These are phyloP conservation scores for Nasturtium officinale DNA, from an alignment of 345 rosid genomes.

Conservation along the genomic window DNA sequence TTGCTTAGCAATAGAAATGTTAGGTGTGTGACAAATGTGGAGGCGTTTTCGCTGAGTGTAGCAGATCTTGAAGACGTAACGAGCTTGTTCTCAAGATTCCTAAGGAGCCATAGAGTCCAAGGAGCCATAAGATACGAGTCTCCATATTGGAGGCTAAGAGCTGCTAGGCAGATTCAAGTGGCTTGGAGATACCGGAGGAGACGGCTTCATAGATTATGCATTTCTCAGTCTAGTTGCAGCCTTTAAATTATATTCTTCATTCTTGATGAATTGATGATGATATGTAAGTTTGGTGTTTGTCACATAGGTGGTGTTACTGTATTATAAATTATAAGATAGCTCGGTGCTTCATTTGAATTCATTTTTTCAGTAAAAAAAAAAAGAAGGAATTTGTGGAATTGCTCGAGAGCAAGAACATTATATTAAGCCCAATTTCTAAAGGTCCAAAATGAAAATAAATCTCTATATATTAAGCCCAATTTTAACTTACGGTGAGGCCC, in stretches of 20 bases:
- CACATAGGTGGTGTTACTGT: neutral
- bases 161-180: constrained; percentile 71
- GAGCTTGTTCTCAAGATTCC: constrained; percentile 60
- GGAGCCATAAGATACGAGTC: constrained; percentile 91
- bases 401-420: too few relatives aligned
- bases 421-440: too few relatives aligned
- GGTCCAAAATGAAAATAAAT: too few relatives aligned
- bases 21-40: constrained; percentile 71
- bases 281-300: constrained; percentile 10
- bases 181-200: constrained; percentile 85
- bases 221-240: constrained; percentile 16
- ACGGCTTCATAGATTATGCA: constrained; percentile 45
- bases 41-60: constrained; percentile 80
- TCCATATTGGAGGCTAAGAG: constrained; percentile 74
- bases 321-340: too few relatives aligned
- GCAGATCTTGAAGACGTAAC: constrained; percentile 88
- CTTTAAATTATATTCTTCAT: constrained; percentile 12
- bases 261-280: constrained; percentile 11
- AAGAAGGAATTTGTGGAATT: too few relatives aligned
- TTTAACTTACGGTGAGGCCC: neutral
- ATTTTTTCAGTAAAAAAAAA: neutral
- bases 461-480: neutral
- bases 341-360: neutral
- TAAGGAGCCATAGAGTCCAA: constrained; percentile 48
- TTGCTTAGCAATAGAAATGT: constrained; percentile 60